Conservation (phyloP, 2,329 filamentous ascomycete species). For the Arthroderma sp. region DNA sequence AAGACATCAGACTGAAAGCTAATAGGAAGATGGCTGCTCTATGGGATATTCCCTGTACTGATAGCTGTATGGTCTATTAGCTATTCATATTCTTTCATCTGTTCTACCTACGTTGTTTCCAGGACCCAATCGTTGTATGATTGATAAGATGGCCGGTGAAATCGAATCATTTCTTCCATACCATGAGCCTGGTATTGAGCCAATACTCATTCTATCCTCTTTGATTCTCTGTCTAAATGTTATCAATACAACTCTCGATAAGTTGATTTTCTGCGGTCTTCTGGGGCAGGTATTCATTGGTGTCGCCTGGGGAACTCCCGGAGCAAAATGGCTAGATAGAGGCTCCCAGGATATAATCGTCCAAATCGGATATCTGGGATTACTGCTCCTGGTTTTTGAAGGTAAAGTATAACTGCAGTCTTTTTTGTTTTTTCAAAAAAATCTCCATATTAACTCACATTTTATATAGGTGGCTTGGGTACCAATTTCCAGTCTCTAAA, state of each 20-base stretch:
- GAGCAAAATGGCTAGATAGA: constrained; percentile 46
- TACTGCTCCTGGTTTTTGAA: constrained; percentile 63
- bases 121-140: background rate
- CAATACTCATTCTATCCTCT: constrained; percentile 48
- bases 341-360: constrained; percentile 46
- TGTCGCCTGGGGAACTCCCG: constrained; percentile 57
- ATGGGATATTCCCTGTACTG: background rate
- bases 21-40: background rate
- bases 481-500: constrained; percentile 44
- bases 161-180: constrained; percentile 38
- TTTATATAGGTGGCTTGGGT: constrained; percentile 36
- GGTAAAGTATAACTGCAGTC: constrained; percentile 19
- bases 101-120: background rate
- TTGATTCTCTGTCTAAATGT: constrained; percentile 54
- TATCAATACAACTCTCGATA: constrained; percentile 46
- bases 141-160: background rate
- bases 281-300: constrained; percentile 61
- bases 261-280: constrained; percentile 54
- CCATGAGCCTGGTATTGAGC: constrained; percentile 49
- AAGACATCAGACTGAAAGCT: background rate
- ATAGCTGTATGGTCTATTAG: background rate
- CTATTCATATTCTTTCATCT: background rate
- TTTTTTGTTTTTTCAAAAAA: constrained; percentile 5
- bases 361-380: constrained; percentile 58
- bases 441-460: background rate